Conservation (phyloP, 2,329 filamentous ascomycete genomes). For the Nemania serpens region DNA sequence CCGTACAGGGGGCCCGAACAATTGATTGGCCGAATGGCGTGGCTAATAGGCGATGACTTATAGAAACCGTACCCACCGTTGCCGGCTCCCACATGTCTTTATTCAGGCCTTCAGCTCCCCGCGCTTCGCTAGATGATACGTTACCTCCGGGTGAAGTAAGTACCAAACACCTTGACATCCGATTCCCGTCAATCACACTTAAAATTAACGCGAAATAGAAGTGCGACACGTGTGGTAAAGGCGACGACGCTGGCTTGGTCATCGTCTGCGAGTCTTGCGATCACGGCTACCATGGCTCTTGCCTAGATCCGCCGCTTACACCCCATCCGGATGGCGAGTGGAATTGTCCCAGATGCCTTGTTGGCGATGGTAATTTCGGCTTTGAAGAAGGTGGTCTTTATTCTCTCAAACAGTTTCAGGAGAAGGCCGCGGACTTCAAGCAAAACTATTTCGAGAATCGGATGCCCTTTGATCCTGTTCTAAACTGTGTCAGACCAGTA, state of each 20-base stretch:
- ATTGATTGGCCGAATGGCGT: neutral
- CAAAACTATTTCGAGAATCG: conserved; percentile 90
- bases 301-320: conserved; percentile 84
- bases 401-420: conserved; percentile 92
- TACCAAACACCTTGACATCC: neutral
- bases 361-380: conserved; percentile 94
- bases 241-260: conserved; percentile 72
- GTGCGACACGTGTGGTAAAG: conserved; percentile 85
- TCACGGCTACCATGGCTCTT: conserved; percentile 81
- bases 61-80: conserved; percentile 76
- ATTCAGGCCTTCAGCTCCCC: conserved; percentile 79
- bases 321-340: conserved; percentile 82
- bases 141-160: conserved; percentile 50
- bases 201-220: conserved; percentile 54
- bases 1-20: neutral
- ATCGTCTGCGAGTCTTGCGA: conserved; percentile 92
- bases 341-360: conserved; percentile 94
- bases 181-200: neutral
- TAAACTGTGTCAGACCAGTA: conserved; percentile 79
- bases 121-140: conserved; percentile 61
- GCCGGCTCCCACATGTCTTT: conserved; percentile 97
- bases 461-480: conserved; percentile 83
- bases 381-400: conserved; percentile 97
- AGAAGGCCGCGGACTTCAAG: conserved; percentile 94
- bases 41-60: conserved; percentile 20